Evolutionary conservation across 148 eudicot genomes (phyloP), one percentile per base, ranked within the genome.

Genomic region (Nepenthes mirabilis): DNA sequence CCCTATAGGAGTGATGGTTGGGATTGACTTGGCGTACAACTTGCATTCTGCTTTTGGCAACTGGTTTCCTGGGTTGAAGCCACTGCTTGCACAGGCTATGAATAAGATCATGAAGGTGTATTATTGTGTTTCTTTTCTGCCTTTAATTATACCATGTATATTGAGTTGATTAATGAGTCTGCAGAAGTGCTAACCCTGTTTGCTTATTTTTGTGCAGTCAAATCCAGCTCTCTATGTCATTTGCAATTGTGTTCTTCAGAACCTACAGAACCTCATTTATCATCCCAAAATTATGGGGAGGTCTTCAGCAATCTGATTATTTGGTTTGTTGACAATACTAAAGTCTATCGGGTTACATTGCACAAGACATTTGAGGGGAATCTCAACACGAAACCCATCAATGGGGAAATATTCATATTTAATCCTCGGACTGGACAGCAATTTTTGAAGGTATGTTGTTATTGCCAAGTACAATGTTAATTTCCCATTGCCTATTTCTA

Each of bases 11-110:
- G 99, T 94, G 14, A 88, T 94, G 99, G 90, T 94, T 70, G 99
- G 95, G 47, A 65, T 94, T 65, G 99, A 94, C 74, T 77, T 94
- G 69, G 99, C 99, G 52, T 94, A 94, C 70, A 94, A 94, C 75
- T 78, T 94, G 90, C 99, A 94, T 82, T 89, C 99, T 65, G 95
- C 99, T 40, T 94, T 94, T 66, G 99, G 99, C 55, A 94, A 94
- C 77, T 94, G 99, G 99, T 94, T 94, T 68, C 99, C 99, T 68
- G 99, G 99, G 33, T 94, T 97, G 36, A 94, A 94, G 62, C 99
- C 99, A 36, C 71, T 94, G 68, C 87, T 94, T 73, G 89, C 87
- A 5, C 99, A 89, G 78, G 99, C 99, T 56, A 93, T 93, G 99
- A 93, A 89, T 68, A 93, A 93, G 82, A 93, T 93, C 67, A 94